Base-by-base conservation (phyloP, 2,329 filamentous ascomycete species). In the Geosmithia flava region DNA sequence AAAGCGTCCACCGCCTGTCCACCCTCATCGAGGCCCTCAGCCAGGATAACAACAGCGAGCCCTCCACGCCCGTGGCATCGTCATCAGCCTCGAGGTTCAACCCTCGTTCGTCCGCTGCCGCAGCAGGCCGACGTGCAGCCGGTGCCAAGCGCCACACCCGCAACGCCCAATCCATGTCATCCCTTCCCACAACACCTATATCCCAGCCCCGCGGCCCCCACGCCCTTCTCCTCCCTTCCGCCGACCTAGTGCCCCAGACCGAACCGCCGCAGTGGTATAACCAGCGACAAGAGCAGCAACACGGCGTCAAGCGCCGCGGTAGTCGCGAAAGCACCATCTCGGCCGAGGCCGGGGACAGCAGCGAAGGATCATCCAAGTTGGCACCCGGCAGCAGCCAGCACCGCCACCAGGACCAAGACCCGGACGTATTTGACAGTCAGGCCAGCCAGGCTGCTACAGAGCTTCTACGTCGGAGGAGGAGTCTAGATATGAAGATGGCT, bases 241-340 rank as follows among this genome's bases (percentile, higher is more conserved):
- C 75, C 55, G 68, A 85, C 60, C 64, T 85, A 11, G 75, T 83
- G 2, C 72, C 77, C 7, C 76, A 76, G 57, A 78, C 70, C 52
- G 80, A 79, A 65, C 74, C 76, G 15, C 68, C 68, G 3, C 70
- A 72, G 19, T 69, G 71, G 42, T 67, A 37, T 16, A 50, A 56
- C 10, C 62, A 59, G 50, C 53, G 59, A 45, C 67, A 68, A n/a
- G 67, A 67, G 8, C 19, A 27, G 20, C 42, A 16, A 7, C 15
- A 7, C 10, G 15, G 15, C 20, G 40, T 3, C 7, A 67, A 69
- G 19, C 68, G 69, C 45, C 78, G 78, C 47, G 80, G 81, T 63
- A 89, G 87, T 62, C 80, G 87, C 51, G 88, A 94, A 62, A 91
- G 86, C 67, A 94, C 87, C 2, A 89, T 93, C 45, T 93, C 87